These are phyloP conservation scores for Climacium dendroides DNA, from an alignment of 225 moss, liverwort and hornwort species.

Conservation along the genomic window DNA sequence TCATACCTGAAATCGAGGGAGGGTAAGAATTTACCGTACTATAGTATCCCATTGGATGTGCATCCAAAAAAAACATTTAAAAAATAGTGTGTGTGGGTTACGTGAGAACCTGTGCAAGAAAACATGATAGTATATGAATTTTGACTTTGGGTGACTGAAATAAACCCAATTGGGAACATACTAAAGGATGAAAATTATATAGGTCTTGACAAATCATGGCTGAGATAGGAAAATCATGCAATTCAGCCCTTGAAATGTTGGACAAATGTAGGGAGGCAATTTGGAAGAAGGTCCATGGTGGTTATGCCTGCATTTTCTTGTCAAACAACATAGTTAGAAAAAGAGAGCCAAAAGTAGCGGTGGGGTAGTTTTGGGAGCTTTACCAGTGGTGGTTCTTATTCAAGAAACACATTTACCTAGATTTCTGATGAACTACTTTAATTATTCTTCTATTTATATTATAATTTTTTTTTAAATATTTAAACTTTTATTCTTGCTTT, in stretches of 20 bases:
- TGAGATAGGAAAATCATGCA: no score
- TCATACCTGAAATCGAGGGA: not conserved
- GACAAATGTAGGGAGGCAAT: not conserved
- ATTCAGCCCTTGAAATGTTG: rapidly evolving
- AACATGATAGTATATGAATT: not conserved
- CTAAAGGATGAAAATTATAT: not conserved
- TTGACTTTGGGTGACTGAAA: rapidly evolving
- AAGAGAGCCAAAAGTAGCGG: not conserved
- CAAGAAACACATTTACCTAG: not conserved
- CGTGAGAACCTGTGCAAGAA: rapidly evolving
- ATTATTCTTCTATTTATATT: not conserved
- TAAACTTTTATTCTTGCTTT: no score
- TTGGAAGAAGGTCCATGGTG: rapidly evolving
- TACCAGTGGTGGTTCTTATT: rapidly evolving
- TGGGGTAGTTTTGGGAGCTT: not conserved
- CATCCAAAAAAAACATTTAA: not conserved
- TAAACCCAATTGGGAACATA: not conserved
- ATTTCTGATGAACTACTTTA: rapidly evolving
- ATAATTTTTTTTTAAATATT: no score
- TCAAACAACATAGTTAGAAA: not conserved
- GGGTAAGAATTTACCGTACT: not conserved
- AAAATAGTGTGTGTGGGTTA: rapidly evolving
- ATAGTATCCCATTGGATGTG: not conserved
- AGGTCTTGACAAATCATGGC: not conserved
- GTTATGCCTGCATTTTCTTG: not conserved